Conservation (phyloP, 257 asterid genomes). For the Nicotiana benthamiana region DNA sequence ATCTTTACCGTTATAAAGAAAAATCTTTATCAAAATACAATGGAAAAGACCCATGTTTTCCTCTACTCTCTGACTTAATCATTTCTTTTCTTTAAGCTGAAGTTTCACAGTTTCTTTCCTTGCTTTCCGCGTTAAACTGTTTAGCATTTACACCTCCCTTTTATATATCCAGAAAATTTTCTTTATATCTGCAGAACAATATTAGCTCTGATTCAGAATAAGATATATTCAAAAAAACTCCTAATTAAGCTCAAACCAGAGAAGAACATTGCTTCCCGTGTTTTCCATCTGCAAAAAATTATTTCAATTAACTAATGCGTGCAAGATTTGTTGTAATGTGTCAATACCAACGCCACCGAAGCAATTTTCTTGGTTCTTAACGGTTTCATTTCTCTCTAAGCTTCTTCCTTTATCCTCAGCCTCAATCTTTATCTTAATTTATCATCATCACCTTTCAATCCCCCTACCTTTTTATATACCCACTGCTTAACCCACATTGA, state of each 20-base stretch:
- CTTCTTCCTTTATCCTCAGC: slow-evolving; percentile 45
- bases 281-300: slow-evolving; percentile 32
- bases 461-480: slow-evolving; percentile 10
- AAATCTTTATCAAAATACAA: neutral
- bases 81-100: slow-evolving; percentile 26
- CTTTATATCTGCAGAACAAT: neutral
- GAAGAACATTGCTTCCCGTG: slow-evolving; percentile 79
- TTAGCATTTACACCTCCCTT: neutral
- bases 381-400: slow-evolving; percentile 51
- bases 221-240: too few species aligned
- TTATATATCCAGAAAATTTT: slow-evolving; percentile 16
- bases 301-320: slow-evolving; percentile 54
- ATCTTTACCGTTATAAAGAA: neutral
- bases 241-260: neutral
- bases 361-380: slow-evolving; percentile 23
- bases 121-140: slow-evolving; percentile 28
- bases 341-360: slow-evolving; percentile 20
- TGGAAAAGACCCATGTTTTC: slow-evolving; percentile 7
- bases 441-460: slow-evolving; percentile 5
- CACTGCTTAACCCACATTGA: neutral
- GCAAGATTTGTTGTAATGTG: slow-evolving; percentile 56
- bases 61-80: neutral
- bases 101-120: slow-evolving; percentile 29
- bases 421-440: slow-evolving; percentile 13
- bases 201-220: neutral